These are phyloP conservation scores for Haplosporangium sp. DNA, from an alignment of 371 early-diverging fungal genomes.

Conservation along the genomic window DNA sequence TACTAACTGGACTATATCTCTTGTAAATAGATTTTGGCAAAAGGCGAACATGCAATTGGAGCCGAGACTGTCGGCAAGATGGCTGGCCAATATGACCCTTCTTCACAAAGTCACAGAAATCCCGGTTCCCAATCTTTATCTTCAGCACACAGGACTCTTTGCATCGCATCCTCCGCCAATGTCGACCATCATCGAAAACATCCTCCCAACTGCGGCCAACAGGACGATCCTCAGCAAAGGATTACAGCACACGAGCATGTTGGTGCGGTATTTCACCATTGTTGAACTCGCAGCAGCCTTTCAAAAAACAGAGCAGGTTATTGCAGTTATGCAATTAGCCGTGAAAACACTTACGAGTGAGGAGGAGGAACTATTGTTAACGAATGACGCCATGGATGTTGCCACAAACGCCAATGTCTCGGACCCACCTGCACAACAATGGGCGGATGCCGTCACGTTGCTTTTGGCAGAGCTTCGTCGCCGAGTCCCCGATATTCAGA, in stretches of 20 bases:
- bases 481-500: slow-evolving; percentile 81
- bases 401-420: slow-evolving; percentile 1
- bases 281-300: slow-evolving; percentile 68
- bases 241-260: slow-evolving; percentile 73
- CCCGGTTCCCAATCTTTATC: slow-evolving; percentile 74
- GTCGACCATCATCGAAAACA: slow-evolving; percentile 71
- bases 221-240: slow-evolving; percentile 71
- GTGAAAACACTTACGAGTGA: slow-evolving; percentile 29
- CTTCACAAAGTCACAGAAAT: slow-evolving; percentile 75
- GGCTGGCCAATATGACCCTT: slow-evolving; percentile 82
- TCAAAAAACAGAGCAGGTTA: slow-evolving; percentile 70
- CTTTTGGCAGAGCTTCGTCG: slow-evolving; percentile 71
- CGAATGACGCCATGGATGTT: slow-evolving; percentile 18
- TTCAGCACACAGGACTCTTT: slow-evolving; percentile 60
- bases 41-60: slow-evolving; percentile 72
- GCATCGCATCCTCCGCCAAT: slow-evolving; percentile 70
- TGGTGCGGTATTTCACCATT: slow-evolving; percentile 76
- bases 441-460: slow-evolving; percentile 36
- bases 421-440: slow-evolving; percentile 44
- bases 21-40: slow-evolving; percentile 69
- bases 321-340: slow-evolving; percentile 43
- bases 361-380: slow-evolving; percentile 13
- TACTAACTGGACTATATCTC: too few species aligned
- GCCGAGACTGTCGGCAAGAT: slow-evolving; percentile 80
- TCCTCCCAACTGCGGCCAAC: slow-evolving; percentile 72